phyloP scores from a whole-genome alignment of 164 flowering plant genomes.

The Umbellularia californica region DNA sequence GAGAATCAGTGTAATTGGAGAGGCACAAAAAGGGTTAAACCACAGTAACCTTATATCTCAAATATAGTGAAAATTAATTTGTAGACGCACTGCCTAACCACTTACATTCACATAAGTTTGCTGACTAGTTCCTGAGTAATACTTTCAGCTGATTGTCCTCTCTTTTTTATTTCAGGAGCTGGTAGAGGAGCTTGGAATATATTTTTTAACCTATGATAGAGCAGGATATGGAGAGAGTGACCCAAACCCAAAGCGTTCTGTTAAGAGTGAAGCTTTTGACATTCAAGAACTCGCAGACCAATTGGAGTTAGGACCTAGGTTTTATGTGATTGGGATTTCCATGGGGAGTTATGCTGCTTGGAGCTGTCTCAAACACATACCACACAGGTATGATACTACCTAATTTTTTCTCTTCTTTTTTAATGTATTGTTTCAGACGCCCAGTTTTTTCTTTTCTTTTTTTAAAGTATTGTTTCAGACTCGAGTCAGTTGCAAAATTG shows the following conservation, averaged over 20 bases:
- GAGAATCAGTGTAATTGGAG: too few relatives aligned
- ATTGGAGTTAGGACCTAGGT: conserved; percentile 46
- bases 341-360: conserved; percentile 43
- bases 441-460: too few relatives aligned
- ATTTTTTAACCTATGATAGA: conserved; percentile 44
- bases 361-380: conserved; percentile 34
- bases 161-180: conserved; percentile 35
- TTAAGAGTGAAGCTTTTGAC: conserved; percentile 56
- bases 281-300: conserved; percentile 58
- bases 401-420: too few relatives aligned
- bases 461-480: too few relatives aligned
- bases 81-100: too few relatives aligned
- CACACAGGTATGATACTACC: conserved; percentile 28
- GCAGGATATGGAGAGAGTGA: conserved; percentile 21
- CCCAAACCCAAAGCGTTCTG: conserved; percentile 45
- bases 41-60: too few relatives aligned
- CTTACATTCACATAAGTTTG: too few relatives aligned
- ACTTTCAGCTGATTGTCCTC: not conserved
- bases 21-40: too few relatives aligned
- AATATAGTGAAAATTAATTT: too few relatives aligned
- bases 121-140: too few relatives aligned
- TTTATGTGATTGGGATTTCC: conserved; percentile 51
- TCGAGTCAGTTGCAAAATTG: too few relatives aligned
- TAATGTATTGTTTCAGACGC: too few relatives aligned
- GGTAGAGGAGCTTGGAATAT: conserved; percentile 43